Evolutionary conservation across 257 asterid species (phyloP), one percentile per base, ranked within the genome.

Genomic region (Solanum bulbocastanum): DNA sequence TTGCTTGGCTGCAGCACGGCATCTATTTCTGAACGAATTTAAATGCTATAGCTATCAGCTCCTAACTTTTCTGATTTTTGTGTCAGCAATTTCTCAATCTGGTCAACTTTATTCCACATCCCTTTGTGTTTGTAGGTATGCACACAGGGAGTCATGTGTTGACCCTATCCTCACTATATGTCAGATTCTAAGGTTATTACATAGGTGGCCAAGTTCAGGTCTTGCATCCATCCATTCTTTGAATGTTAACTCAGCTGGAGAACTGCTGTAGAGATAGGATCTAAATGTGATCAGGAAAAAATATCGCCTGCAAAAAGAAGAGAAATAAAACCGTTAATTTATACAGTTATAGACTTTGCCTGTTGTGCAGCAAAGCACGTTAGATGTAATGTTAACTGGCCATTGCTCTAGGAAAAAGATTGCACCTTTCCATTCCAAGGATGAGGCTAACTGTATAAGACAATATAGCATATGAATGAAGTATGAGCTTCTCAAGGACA

Each of bases 181-280:
- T 94, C 96, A 71, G n/a, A 96, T 93, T 87, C 95, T 95, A 83
- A 96, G 94, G 90, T 96, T 96, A 89, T 94, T 94, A 91, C 96
- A 96, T 18, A 96, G 98, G 90, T 96, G 98, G 89, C 96, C 96
- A 8, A 96, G 98, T 91, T 96, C 99, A 86, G 99, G 99, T 92
- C 99, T 94, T 22, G 98, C 98, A 42, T 91, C 95, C 96, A 96
- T 93, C 99, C 99, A 96, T 44, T 92, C 86, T 78, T 92, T 89
- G 93, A 96, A 96, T 65, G 84, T 91, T 91, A 86, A 91, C 90
- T 93, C 94, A 71, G 88, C 87, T 89, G 94, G 93, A 88, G 95
- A 89, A 52, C 93, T 91, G 92, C 96, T 89, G 91, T 94, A 93
- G 62, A 96, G 98, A 91, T 96, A 96, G 72, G 99, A 94, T 91